Conservation (phyloP, 139 green algal genomes). For the Pleodorina starrii region DNA sequence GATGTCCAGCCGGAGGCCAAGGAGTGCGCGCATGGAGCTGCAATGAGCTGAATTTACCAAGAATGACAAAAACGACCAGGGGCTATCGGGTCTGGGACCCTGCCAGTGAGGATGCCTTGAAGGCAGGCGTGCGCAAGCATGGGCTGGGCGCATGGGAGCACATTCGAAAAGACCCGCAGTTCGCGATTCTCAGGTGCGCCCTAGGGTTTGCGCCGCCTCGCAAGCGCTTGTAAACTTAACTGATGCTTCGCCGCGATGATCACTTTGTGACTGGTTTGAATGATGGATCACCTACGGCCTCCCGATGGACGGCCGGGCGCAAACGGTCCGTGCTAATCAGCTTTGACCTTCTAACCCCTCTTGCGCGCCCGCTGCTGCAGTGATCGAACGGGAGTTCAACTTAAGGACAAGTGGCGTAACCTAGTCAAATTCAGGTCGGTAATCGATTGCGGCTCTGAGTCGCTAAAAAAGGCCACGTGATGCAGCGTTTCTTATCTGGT, state of each 20-base stretch:
- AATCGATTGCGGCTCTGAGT: background rate
- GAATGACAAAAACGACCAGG: too few species aligned
- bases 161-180: slow-evolving; percentile 81
- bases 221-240: background rate
- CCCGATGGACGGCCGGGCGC: background rate
- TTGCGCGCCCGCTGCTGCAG: slow-evolving; percentile 50
- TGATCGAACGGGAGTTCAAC: slow-evolving; percentile 75
- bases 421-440: slow-evolving; percentile 78
- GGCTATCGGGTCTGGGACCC: slow-evolving; percentile 71
- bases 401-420: slow-evolving; percentile 88
- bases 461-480: slow-evolving; percentile 29
- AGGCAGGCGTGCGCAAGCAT: slow-evolving; percentile 76
- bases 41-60: too few species aligned
- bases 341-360: background rate
- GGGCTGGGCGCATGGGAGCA: slow-evolving; percentile 84
- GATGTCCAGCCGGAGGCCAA: too few species aligned
- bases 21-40: too few species aligned
- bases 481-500: background rate
- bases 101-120: slow-evolving; percentile 68
- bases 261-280: background rate
- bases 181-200: slow-evolving; percentile 63
- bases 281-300: background rate
- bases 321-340: background rate
- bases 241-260: background rate
- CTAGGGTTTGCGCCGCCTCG: slow-evolving; percentile 44